These are phyloP conservation scores for Musa schizocarpa DNA, from an alignment of 176 grass and related monocot genomes.

Conservation along the genomic window DNA sequence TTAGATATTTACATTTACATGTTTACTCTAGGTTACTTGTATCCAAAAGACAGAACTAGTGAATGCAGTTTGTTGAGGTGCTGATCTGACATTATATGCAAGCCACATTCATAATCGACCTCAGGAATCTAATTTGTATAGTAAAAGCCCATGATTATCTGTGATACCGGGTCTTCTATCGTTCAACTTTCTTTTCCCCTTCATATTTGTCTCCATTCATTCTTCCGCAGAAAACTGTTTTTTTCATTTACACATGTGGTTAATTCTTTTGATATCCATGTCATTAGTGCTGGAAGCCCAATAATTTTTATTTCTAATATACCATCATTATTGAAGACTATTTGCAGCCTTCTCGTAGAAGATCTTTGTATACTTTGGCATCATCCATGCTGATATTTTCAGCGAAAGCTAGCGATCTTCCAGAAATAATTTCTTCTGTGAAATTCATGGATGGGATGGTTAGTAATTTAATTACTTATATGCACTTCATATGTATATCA, in stretches of 20 bases:
- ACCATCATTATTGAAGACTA: conserved; percentile 36
- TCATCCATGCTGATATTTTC: conserved; percentile 84
- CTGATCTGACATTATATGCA: no score
- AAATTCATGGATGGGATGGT: conserved; percentile 60
- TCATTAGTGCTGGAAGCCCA: background rate
- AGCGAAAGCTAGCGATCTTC: conserved; percentile 47
- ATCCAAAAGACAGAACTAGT: background rate
- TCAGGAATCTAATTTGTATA: background rate
- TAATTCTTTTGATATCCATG: background rate
- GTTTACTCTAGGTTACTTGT: background rate
- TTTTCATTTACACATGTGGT: background rate
- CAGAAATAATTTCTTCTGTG: conserved; percentile 41
- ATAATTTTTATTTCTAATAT: background rate
- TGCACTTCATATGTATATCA: conserved; percentile 13
- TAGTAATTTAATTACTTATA: conserved; percentile 25
- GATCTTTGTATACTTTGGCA: conserved; percentile 79
- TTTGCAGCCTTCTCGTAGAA: conserved; percentile 72
- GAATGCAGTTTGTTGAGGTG: no score
- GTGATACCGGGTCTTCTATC: no score
- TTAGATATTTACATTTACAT: background rate
- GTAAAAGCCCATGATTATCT: no score
- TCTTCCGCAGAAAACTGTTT: no score
- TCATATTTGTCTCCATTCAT: no score
- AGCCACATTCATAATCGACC: background rate
- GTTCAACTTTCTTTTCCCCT: no score